phyloP scores from a whole-genome alignment of 2,329 filamentous ascomycete species.

The Nigrospora sphaerica region DNA sequence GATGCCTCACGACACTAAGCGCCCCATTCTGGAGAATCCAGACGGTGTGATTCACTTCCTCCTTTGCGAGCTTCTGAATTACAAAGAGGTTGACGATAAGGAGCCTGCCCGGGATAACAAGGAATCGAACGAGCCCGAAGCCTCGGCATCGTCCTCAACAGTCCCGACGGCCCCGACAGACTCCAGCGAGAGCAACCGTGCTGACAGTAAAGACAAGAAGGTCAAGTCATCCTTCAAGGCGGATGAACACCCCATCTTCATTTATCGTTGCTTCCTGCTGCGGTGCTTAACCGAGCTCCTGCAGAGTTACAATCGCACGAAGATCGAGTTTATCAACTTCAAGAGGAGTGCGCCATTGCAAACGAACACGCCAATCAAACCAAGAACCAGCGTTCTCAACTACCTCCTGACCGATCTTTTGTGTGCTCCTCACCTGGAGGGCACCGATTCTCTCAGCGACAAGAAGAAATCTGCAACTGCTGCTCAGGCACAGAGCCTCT shows the following conservation, averaged over 20 bases:
- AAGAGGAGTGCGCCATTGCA: constrained; percentile 83
- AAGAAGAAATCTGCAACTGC: constrained; percentile 87
- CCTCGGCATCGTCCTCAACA: constrained; percentile 22
- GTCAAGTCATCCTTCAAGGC: constrained; percentile 74
- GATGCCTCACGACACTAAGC: constrained; percentile 58
- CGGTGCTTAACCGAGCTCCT: constrained; percentile 88
- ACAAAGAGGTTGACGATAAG: constrained; percentile 87
- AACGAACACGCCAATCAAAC: constrained; percentile 84
- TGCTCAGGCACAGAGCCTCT: constrained; percentile 74
- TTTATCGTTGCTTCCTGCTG: constrained; percentile 91
- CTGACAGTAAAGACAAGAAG: constrained; percentile 54
- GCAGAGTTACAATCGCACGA: constrained; percentile 86
- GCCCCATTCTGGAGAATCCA: constrained; percentile 81
- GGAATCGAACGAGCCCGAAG: constrained; percentile 24
- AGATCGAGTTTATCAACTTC: constrained; percentile 99
- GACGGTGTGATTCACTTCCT: constrained; percentile 95
- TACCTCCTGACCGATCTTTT: constrained; percentile 81
- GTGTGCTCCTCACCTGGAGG: constrained; percentile 51
- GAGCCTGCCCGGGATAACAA: constrained; percentile 45
- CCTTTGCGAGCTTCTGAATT: constrained; percentile 84
- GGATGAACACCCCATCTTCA: constrained; percentile 90
- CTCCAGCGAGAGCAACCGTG: constrained; percentile 9
- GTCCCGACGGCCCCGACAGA: constrained; percentile 4
- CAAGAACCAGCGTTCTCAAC: constrained; percentile 84
- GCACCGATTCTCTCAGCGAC: constrained; percentile 64